Base-by-base conservation (phyloP, 148 eudicot species). In the Rhododendron griersonianum region DNA sequence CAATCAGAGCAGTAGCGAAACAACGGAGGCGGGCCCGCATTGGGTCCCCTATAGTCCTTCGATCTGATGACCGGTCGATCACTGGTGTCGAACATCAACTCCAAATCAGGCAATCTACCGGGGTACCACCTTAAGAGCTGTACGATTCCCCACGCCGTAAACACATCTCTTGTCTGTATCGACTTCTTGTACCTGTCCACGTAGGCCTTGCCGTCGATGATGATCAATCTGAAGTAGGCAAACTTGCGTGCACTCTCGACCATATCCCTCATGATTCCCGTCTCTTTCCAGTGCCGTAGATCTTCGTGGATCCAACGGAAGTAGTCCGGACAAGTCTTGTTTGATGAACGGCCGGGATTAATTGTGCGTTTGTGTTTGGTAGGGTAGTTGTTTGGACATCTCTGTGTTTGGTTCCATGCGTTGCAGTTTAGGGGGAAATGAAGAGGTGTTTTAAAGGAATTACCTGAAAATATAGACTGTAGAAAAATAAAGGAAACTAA, bases 261-360 rank as follows among this genome's bases (percentile, higher is more conserved):
- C 95, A 94, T 93, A 33, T 90, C 89, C 59, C 91, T 83, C 0
- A 94, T 92, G 78, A 96, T 83, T 53, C 96, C 98, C n/a, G 92
- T 92, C 75, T 88, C 88, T 69, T 80, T 93, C 98, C 98, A 96
- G 9, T 83, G 98, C 57, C 85, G 87, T 76, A 96, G 89, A 84
- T 96, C 98, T 84, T 96, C 94, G 75, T 94, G 94, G 85, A 96
- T 96, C 98, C 98, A 96, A 83, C 95, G 95, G 92, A 94, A 96
- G 89, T 93, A 91, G 0, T 89, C 90, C 1, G 98, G 98, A 85
- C 98, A 96, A 39, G 93, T 90, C 3, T 82, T 1, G 87, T 25
- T 78, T 14, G 91, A 80, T 84, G 88, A 85, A 44, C 61, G 92
- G 84, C 16, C 33, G 14, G 53, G 78, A 59, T 88, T 51, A 23